Base-by-base conservation (phyloP, 805 yeast species). In the Candida maris region DNA sequence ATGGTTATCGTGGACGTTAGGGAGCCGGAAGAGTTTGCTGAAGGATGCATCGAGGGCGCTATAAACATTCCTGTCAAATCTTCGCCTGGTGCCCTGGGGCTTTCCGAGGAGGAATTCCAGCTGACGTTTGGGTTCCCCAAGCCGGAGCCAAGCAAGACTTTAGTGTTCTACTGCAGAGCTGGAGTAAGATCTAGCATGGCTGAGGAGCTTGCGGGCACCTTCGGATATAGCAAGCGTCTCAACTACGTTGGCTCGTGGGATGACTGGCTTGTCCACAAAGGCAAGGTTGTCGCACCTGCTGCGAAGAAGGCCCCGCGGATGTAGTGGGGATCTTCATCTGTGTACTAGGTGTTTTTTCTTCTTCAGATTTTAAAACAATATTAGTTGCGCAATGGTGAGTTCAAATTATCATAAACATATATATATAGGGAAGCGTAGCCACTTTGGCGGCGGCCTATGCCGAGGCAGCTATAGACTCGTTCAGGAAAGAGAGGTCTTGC, bases 181-280 rank as follows among this genome's bases (percentile, higher is more conserved):
- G 98, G 98, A 38, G 84, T 88, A 31, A 79, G 98, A 68, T 82
- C 94, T 17, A 73, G 86, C 30, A 86, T 87, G 44, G 89, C 96
- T 28, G 96, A 87, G 57, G 95, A 86, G 56, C 70, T 91, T 55
- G 97, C 97, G 10, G 75, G 79, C 43, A 84, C 95, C 17, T 86
- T 81, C 62, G 97, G 97, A 8, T 91, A 91, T 63, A 65, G 72
- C 33, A 74, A 84, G 49, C 75, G 96, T 48, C 87, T 89, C 39
- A 85, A 88, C 61, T 91, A 91, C 63, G 62, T 72, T 27, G 97
- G 97, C 4, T 84, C 95, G 9, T 84, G 79, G 62, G 80, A 76
- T 52, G 97, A 91, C 59, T 91, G 97, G 97, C 57, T 68, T 19
- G 55, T 54, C 24, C 59, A 73, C 35, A 65, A 71, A 30, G 62